Evolutionary conservation across 2,329 filamentous ascomycete species (phyloP).

Genomic region (Cryphonectria carpinicola): DNA sequence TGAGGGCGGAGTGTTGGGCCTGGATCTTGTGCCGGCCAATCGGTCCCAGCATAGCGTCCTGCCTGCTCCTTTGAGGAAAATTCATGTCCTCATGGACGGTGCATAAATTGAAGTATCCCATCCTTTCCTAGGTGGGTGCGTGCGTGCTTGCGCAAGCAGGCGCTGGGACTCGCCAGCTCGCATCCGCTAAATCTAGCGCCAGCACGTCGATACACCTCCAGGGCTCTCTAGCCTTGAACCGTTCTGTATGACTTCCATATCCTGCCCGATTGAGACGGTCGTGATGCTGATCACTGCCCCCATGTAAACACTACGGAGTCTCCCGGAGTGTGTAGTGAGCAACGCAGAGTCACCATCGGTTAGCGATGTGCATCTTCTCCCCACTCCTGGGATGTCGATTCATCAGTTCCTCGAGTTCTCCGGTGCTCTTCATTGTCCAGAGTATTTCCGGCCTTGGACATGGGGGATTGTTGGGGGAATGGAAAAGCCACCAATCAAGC

Average conservation of each 20-base stretch:
- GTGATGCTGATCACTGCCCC: background rate
- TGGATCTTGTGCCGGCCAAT: background rate
- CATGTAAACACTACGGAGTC: background rate
- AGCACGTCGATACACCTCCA: background rate
- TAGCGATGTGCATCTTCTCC: background rate
- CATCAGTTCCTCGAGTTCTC: background rate
- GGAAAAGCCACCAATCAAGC: constrained; percentile 13
- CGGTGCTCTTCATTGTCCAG: background rate
- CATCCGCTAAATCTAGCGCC: background rate
- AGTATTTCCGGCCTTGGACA: background rate
- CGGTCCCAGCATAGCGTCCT: background rate
- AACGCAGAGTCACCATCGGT: background rate
- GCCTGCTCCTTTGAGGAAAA: constrained; percentile 3
- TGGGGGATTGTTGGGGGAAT: background rate
- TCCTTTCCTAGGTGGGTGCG: background rate
- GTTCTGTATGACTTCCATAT: background rate
- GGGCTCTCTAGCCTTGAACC: background rate
- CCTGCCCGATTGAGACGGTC: background rate
- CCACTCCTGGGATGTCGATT: background rate
- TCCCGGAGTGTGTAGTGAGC: background rate
- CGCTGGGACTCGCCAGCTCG: background rate
- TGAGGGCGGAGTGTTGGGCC: background rate
- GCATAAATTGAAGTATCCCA: background rate
- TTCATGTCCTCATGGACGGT: background rate
- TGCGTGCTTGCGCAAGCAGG: background rate